Evolutionary conservation across 352 stramenopile species (phyloP).

Genomic region (Globisporangium iwayamae): DNA sequence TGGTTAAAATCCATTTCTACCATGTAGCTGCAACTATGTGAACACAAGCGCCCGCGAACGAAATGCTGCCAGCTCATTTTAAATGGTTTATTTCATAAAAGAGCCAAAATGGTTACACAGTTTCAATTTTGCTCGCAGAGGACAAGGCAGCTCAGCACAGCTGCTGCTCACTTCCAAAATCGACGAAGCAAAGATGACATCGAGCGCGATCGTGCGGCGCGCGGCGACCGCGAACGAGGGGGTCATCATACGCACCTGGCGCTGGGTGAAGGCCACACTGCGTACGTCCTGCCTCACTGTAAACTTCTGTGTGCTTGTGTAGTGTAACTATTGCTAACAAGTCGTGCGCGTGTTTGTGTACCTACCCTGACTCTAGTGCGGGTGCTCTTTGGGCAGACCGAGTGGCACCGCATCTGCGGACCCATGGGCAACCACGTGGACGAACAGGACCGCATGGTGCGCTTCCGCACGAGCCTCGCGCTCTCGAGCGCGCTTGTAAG

Average conservation of each 20-base stretch:
- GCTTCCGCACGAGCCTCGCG: slow-evolving; percentile 69
- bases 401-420: slow-evolving; percentile 68
- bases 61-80: slow-evolving; percentile 1
- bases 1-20: too few species aligned
- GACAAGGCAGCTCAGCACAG: not conserved
- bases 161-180: not conserved
- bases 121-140: not conserved
- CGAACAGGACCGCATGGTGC: slow-evolving; percentile 58
- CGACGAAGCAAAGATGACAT: slow-evolving; percentile 35
- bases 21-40: too few species aligned
- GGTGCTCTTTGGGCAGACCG: slow-evolving; percentile 63
- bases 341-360: not conserved
- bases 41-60: not conserved
- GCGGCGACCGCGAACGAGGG: slow-evolving; percentile 52
- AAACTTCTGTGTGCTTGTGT: not conserved
- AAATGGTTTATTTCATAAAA: not conserved
- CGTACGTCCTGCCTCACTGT: slow-evolving; percentile 16
- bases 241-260: slow-evolving; percentile 55
- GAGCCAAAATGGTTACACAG: too few species aligned
- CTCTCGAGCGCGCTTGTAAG: slow-evolving; percentile 55
- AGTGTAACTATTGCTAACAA: not conserved
- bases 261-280: slow-evolving; percentile 62
- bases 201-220: slow-evolving; percentile 49
- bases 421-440: slow-evolving; percentile 35
- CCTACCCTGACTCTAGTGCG: slow-evolving; percentile 24